Conservation (phyloP, 2,329 filamentous ascomycete genomes). For the Penicillium hesseltinei region DNA sequence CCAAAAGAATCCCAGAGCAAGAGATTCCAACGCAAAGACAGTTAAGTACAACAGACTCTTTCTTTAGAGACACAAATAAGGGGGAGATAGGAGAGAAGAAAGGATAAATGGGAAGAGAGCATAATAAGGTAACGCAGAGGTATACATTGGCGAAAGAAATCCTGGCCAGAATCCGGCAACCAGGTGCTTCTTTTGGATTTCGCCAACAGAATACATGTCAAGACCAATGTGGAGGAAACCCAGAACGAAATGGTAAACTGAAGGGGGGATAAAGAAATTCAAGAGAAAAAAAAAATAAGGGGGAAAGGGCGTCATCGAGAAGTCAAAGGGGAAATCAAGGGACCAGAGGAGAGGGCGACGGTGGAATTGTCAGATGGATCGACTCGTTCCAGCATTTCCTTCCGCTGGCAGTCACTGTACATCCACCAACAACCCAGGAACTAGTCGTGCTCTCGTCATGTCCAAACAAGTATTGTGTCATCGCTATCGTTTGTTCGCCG, state of each 20-base stretch:
- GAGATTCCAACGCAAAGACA: slow-evolving; percentile 19
- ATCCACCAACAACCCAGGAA: slow-evolving; percentile 12
- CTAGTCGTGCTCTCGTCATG: slow-evolving; percentile 21
- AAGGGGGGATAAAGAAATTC: slow-evolving; percentile 29
- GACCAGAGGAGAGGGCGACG: slow-evolving; percentile 11
- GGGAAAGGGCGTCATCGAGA: slow-evolving; percentile 24
- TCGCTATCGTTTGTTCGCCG: slow-evolving; percentile 29
- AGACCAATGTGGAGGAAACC: slow-evolving; percentile 36
- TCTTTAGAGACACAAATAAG: slow-evolving; percentile 18
- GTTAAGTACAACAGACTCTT: slow-evolving; percentile 28
- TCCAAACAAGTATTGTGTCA: slow-evolving; percentile 24
- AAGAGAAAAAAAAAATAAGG: slow-evolving; percentile 33
- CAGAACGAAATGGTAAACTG: slow-evolving; percentile 29
- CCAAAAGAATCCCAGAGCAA: slow-evolving; percentile 12
- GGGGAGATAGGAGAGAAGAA: slow-evolving; percentile 11
- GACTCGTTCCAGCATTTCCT: slow-evolving; percentile 4
- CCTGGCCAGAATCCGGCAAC: slow-evolving; percentile 23
- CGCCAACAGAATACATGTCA: slow-evolving; percentile 25
- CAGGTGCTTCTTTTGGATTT: slow-evolving; percentile 17
- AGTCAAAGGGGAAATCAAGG: slow-evolving; percentile 14
- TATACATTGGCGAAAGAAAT: slow-evolving; percentile 16
- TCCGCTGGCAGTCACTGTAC: slow-evolving; percentile 10
- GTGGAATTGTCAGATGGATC: slow-evolving; percentile 6
- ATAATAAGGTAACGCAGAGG: slow-evolving; percentile 20
- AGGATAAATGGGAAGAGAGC: slow-evolving; percentile 11